Evolutionary conservation across 2,329 filamentous ascomycete genomes (phyloP).

Genomic region (Neofusicoccum parvum): DNA sequence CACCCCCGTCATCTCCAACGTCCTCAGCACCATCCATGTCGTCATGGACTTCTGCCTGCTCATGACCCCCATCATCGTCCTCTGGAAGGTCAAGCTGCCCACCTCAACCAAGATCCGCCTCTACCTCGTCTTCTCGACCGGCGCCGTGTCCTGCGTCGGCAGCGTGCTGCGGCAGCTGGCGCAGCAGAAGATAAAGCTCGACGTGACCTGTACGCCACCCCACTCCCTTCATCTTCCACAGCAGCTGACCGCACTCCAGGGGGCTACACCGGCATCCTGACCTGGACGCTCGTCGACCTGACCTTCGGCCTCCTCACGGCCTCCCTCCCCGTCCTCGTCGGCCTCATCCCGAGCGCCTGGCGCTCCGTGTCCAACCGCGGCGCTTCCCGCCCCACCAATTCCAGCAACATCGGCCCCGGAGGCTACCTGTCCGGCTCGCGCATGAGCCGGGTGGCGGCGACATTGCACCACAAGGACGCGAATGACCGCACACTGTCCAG

Average conservation of each 20-base stretch:
- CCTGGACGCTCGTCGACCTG: constrained; percentile 19
- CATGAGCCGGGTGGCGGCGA: background rate
- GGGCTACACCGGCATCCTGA: constrained; percentile 14
- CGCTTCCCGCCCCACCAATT: background rate
- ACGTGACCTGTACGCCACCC: constrained; percentile 5
- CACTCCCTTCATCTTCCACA: background rate
- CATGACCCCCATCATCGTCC: constrained; percentile 37
- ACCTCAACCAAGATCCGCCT: constrained; percentile 34
- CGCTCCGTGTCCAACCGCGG: background rate
- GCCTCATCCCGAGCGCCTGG: constrained; percentile 4
- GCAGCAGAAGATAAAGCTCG: constrained; percentile 3
- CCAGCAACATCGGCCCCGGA: background rate
- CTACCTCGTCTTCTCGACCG: constrained; percentile 37
- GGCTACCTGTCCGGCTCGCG: background rate
- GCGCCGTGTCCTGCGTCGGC: constrained; percentile 35
- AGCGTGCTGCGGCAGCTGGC: constrained; percentile 17
- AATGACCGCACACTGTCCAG: background rate
- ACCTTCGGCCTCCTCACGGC: constrained; percentile 13
- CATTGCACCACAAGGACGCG: too few relatives aligned
- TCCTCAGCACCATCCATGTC: constrained; percentile 37
- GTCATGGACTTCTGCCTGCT: constrained; percentile 39
- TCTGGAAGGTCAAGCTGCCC: constrained; percentile 39
- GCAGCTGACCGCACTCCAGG: background rate
- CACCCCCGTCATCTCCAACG: constrained; percentile 25
- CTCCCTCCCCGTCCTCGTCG: constrained; percentile 13